phyloP scores from a whole-genome alignment of 2,329 filamentous ascomycete species.

The Colletotrichum sp. region DNA sequence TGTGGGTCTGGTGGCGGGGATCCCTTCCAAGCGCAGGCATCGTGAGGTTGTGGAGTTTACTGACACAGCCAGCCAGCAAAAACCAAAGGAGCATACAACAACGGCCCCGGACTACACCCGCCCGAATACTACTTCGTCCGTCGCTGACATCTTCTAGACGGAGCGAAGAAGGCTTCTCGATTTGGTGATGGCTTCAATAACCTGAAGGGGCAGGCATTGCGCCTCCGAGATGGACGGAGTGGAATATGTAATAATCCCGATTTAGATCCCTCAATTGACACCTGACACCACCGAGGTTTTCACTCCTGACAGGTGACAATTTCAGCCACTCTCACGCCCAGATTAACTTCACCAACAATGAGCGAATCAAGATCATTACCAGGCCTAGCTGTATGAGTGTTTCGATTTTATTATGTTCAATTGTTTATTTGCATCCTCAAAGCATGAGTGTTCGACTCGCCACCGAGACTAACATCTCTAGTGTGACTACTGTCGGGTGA shows the following conservation, averaged over 20 bases:
- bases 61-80: background rate
- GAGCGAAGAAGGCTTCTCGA: background rate
- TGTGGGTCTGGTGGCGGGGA: background rate
- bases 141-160: background rate
- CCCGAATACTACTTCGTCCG: background rate
- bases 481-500: conserved; percentile 26
- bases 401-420: background rate
- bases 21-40: background rate
- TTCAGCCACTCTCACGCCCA: background rate
- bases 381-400: background rate
- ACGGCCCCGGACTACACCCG: background rate
- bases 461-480: background rate
- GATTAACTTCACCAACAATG: background rate
- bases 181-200: background rate
- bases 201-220: background rate
- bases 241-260: background rate
- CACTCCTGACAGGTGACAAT: background rate
- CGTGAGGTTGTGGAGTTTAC: background rate
- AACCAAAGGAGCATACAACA: background rate
- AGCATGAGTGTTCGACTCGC: background rate
- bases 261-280: background rate
- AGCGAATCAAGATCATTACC: background rate
- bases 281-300: background rate
- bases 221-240: background rate
- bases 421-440: background rate